Base-by-base conservation (phyloP, 805 yeast species). In the Kodamaea lidongshanica region DNA sequence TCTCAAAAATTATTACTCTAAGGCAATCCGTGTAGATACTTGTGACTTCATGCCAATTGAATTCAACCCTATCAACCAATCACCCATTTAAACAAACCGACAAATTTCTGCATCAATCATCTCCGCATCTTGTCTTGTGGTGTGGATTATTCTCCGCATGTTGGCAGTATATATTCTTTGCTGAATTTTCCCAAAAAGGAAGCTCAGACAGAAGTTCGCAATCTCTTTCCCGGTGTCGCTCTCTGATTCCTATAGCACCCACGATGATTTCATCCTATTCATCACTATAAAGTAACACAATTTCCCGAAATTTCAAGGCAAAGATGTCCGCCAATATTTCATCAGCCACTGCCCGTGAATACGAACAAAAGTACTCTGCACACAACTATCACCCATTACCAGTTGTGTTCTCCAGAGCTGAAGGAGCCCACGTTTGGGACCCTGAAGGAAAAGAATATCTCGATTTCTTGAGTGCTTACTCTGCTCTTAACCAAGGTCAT, bases 401-500 rank as follows among this genome's bases (percentile, higher is more conserved):
- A 8, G 96, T 89, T 37, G 96, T 89, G 10, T 83, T 89, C 61
- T 71, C 82, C 48, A 77, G 70, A 49, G 97, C 95, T 10, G 42
- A 56, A 37, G 97, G 97, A 28, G 95, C 96, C 16, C 80, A 84
- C 42, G 96, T 89, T 13, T 89, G 96, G 96, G 97, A 89, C 56
- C 96, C 96, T 6, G 97, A 89, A 61, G 96, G 96, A 42, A 84
- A 79, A 22, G 88, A 87, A 54, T 89, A 88, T 58, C 65, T 89
- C 42, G 97, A 89, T 58, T 89, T 89, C 52, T 65, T 89, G 38
- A 81, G 94, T 11, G 96, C 96, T 8, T 89, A 89, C 61, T 86
- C 96, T 16, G 97, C 97, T 4, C 96, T 89, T 19, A 89, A 89
- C 66, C 96, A 89, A 61, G 97, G 97, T 37, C 97, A 89, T 57